Conservation (phyloP, 2,329 filamentous ascomycete species). For the Phoma sp. region DNA sequence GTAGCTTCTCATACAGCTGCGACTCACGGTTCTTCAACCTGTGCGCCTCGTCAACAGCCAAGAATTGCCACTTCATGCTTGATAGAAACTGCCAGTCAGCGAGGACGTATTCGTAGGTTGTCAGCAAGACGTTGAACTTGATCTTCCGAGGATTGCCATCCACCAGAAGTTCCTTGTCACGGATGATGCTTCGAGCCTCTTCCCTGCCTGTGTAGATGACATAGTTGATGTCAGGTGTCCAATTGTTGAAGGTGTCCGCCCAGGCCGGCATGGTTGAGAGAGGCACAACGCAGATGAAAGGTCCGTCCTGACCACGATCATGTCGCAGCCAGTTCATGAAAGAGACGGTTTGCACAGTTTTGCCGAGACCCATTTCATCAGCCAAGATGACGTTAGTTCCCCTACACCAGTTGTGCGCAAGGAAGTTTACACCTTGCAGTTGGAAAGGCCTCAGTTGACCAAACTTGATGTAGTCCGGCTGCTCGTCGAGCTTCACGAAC, state of each 20-base stretch:
- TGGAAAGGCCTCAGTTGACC: constrained; percentile 93
- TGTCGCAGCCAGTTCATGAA: constrained; percentile 98
- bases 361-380: constrained; percentile 98
- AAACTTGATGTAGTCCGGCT: constrained; percentile 83
- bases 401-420: constrained; percentile 94
- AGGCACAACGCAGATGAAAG: constrained; percentile 96
- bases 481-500: constrained; percentile 69
- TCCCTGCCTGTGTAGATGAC: constrained; percentile 95
- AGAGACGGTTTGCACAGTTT: constrained; percentile 96
- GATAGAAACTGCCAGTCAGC: constrained; percentile 83
- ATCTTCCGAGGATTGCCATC: constrained; percentile 86
- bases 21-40: constrained; percentile 96
- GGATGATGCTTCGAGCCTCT: constrained; percentile 83
- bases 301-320: constrained; percentile 86
- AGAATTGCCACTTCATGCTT: constrained; percentile 95
- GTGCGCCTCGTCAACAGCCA: constrained; percentile 96
- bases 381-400: constrained; percentile 96
- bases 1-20: constrained; percentile 84
- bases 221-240: constrained; percentile 96
- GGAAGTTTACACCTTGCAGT: constrained; percentile 90
- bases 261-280: constrained; percentile 97
- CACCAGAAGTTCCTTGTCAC: constrained; percentile 86
- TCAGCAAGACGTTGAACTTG: constrained; percentile 97
- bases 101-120: constrained; percentile 96
- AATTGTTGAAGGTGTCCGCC: constrained; percentile 97